Conservation (phyloP, 2,329 filamentous ascomycete species). For the Tolypocladium cylindrosporum region DNA sequence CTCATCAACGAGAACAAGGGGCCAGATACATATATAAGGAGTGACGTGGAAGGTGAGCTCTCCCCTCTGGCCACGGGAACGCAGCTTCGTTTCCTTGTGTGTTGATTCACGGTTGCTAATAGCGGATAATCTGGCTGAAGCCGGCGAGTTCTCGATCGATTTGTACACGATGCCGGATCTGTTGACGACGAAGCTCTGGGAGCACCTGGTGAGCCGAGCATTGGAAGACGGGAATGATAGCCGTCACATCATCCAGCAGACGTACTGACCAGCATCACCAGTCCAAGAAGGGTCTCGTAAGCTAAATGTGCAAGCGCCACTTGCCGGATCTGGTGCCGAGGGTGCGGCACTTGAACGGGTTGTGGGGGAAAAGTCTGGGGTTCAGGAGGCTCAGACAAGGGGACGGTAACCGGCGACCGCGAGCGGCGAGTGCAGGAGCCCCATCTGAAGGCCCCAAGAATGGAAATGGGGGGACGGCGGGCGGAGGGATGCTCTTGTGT, state of each 20-base stretch:
- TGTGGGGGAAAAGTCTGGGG: not conserved
- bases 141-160: slow-evolving; percentile 96
- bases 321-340: not conserved
- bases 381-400: not conserved
- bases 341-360: not conserved
- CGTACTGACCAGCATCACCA: slow-evolving; percentile 5
- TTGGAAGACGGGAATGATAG: not conserved
- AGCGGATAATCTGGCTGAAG: slow-evolving; percentile 33
- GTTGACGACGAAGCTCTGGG: slow-evolving; percentile 91
- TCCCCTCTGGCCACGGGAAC: not conserved
- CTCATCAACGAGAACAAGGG: slow-evolving; percentile 97
- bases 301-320: slow-evolving; percentile 10
- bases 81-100: slow-evolving; percentile 15
- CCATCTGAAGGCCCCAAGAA: not conserved
- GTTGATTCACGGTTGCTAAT: slow-evolving; percentile 19
- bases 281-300: slow-evolving; percentile 32
- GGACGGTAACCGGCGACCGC: not conserved
- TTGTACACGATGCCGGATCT: slow-evolving; percentile 91
- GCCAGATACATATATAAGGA: slow-evolving; percentile 90
- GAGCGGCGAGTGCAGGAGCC: not conserved
- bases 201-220: slow-evolving; percentile 51
- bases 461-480: not conserved
- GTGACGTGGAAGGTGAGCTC: slow-evolving; percentile 80
- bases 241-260: not conserved
- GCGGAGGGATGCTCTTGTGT: not conserved